These are phyloP conservation scores for Fusarium tricinctum DNA, from an alignment of 2,329 filamentous ascomycete species.

Conservation along the genomic window DNA sequence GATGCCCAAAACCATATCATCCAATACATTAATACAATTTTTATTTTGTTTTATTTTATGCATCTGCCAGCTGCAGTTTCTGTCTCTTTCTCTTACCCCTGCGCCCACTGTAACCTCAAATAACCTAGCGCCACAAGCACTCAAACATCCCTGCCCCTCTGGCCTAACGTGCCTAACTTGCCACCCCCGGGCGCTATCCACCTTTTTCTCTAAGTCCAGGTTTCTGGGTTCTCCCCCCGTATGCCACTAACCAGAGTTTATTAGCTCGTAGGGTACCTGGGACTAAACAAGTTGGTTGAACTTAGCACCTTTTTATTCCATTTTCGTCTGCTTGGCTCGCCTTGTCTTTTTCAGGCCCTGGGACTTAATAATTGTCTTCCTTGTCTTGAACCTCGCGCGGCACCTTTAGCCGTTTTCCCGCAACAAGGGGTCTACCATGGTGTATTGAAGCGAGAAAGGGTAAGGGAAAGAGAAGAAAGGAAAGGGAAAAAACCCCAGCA, in stretches of 20 bases:
- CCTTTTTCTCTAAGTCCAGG: constrained; percentile 11
- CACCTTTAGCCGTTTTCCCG: constrained; percentile 40
- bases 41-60: constrained; percentile 14
- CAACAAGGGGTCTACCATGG: constrained; percentile 31
- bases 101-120: constrained; percentile 6
- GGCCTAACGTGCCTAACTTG: not conserved
- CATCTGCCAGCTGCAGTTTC: not conserved
- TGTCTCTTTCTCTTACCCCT: not conserved
- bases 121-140: constrained; percentile 38
- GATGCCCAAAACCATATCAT: not conserved
- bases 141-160: constrained; percentile 6
- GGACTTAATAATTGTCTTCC: not conserved
- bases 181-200: not conserved
- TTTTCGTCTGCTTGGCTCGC: not conserved
- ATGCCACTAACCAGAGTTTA: not conserved
- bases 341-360: not conserved
- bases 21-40: not conserved
- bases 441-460: constrained; percentile 11
- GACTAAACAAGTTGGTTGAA: not conserved
- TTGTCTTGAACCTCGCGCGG: constrained; percentile 25
- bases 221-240: constrained; percentile 4
- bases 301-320: not conserved
- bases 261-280: not conserved
- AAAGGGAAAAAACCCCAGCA: not conserved
- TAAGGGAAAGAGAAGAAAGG: not conserved